Percentiles rank a stretch among this genome's conserved stretches.
These are phyloP conservation scores for Chaetomium olivaceum DNA, from an alignment of 2,329 filamentous ascomycete species.

Conservation along the genomic window DNA sequence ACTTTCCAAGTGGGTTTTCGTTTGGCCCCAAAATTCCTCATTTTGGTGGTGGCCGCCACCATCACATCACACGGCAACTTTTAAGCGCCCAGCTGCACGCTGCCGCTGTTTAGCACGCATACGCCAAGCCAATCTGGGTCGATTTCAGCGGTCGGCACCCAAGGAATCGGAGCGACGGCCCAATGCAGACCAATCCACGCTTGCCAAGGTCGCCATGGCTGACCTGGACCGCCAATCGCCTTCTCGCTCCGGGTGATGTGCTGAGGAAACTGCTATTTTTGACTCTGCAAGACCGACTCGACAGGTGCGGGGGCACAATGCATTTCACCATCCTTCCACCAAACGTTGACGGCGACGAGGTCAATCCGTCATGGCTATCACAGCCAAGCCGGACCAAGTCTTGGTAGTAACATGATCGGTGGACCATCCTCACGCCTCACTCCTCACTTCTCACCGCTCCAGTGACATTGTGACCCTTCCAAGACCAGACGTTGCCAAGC, in stretches of 20 bases:
- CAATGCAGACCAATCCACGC: conserved; percentile 20
- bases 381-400: conserved; percentile 14
- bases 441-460: conserved; percentile 13
- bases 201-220: conserved; percentile 10
- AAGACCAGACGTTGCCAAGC: not conserved
- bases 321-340: conserved; percentile 8
- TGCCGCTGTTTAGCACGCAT: conserved; percentile 15
- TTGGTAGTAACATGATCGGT: conserved; percentile 3
- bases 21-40: not conserved
- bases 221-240: conserved; percentile 22
- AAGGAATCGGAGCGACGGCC: conserved; percentile 2
- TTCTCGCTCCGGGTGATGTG: conserved; percentile 6
- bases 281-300: not conserved
- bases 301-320: conserved; percentile 14
- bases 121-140: conserved; percentile 23
- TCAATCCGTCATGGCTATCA: conserved; percentile 3
- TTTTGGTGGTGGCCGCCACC: not conserved
- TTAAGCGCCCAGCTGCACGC: conserved; percentile 28
- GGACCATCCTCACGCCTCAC: not conserved
- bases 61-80: conserved; percentile 14
- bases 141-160: conserved; percentile 5
- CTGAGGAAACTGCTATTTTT: conserved; percentile 25
- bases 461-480: not conserved
- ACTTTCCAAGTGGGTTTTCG: not conserved
- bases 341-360: conserved; percentile 2